phyloP scores from a whole-genome alignment of 208 protist species.

The Trypanosomatidae sp. region DNA sequence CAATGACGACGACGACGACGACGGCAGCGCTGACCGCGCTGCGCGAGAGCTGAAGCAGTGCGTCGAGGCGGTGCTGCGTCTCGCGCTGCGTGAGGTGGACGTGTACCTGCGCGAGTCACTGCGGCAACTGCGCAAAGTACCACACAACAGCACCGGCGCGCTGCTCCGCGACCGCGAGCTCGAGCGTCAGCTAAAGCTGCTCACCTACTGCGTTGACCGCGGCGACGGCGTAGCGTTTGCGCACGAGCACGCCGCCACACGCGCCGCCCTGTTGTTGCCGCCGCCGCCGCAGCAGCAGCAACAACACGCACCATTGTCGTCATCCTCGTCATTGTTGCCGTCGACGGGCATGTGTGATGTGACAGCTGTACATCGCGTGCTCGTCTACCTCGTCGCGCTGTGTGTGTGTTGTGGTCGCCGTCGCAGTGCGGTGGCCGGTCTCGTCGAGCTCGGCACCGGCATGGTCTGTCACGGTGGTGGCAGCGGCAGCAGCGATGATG shows the following conservation, averaged over 20 bases:
- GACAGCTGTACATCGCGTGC: too few species aligned
- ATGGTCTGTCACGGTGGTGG: too few species aligned
- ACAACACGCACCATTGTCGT: too few species aligned
- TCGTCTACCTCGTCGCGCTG: too few species aligned
- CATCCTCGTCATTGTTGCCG: too few species aligned
- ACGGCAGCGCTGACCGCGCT: constrained; percentile 7
- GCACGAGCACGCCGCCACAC: neutral
- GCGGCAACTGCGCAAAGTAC: constrained; percentile 29
- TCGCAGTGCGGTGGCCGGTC: too few species aligned
- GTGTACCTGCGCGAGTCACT: constrained; percentile 57
- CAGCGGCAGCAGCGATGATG: too few species aligned
- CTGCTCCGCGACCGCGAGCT: constrained; percentile 33
- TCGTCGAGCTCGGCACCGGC: too few species aligned
- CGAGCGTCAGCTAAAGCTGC: constrained; percentile 40
- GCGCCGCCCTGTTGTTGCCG: neutral
- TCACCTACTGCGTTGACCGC: constrained; percentile 8
- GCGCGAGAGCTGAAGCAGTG: constrained; percentile 15
- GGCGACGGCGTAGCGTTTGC: constrained; percentile 1
- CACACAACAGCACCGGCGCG: neutral
- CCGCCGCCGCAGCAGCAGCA: too few species aligned
- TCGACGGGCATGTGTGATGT: too few species aligned
- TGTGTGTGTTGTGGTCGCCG: too few species aligned
- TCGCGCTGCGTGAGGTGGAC: constrained; percentile 38
- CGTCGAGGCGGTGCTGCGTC: constrained; percentile 20
- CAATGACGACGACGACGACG: neutral